Base-by-base conservation (phyloP, 176 grass and related monocot genomes). In the Avena atlantica region DNA sequence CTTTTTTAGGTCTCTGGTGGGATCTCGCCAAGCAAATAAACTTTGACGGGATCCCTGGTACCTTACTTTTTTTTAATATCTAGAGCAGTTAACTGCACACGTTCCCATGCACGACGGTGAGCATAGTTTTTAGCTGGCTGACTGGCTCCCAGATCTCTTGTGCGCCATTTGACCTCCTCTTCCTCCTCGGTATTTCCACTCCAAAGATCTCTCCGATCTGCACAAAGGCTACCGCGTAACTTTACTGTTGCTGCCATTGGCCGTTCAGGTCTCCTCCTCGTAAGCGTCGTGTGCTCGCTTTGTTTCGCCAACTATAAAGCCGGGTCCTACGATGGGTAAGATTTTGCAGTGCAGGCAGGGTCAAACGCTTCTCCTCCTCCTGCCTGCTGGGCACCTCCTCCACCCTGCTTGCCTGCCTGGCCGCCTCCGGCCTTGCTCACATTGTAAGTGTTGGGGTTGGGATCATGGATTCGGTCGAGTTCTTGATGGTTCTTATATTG, bases 141-240 rank as follows among this genome's bases (percentile, higher is more conserved):
- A 53, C 14, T 76, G 73, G 47, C 73, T 53, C 73, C 48, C 48
- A 47, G 80, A 34, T 34, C 31, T 34, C 83, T 74, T 87, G 68
- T 44, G 84, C 80, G 71, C 91, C 88, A 93, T 93, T 88, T 90
- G 91, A 82, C 49, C 90, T 42, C 53, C 71, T 84, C 68, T 21
- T 19, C 68, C 55, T 76, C 70, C 82, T 91, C 89, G 85, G 79
- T 71, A 69, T 88, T 76, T 84, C 42, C 89, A 77, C 47, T 56
- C 70, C 44, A 85, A 85, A 85, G 72, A 88, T 87, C 77, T 81
- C 77, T 48, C 49, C 4, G 83, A 77, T 84, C 69, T 69, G 75
- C 72, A 72, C 77, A 86, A 45, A 31, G 48, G n/a, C 75, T 6
- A 20, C 51, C 3, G 58, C 3, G 58, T 21, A 60, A 60, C 61